Evolutionary conservation across 2,329 filamentous ascomycete species (phyloP).

Genomic region (Fusarium sp.): DNA sequence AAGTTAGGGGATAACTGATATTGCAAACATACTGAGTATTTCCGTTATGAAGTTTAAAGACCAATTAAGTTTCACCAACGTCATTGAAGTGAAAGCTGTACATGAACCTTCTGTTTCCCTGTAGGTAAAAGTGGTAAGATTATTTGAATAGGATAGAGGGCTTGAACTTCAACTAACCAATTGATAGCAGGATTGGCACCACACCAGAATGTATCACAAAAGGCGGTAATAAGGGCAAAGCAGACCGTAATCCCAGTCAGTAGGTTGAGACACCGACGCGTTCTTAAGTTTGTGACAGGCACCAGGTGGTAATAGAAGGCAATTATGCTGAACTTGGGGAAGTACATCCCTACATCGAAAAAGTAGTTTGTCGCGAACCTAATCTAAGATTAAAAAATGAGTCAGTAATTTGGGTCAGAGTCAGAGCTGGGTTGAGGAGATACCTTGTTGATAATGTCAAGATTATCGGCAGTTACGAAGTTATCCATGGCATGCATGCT

Average conservation of each 20-base stretch:
- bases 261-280: background rate
- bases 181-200: constrained; percentile 5
- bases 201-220: constrained; percentile 14
- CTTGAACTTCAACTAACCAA: background rate
- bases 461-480: constrained; percentile 1
- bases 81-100: constrained; percentile 3
- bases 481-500: constrained; percentile 13
- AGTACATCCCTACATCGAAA: constrained; percentile 17
- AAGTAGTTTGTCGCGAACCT: constrained; percentile 13
- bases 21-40: background rate
- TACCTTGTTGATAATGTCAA: background rate
- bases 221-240: background rate
- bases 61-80: constrained; percentile 1
- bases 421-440: rapidly evolving
- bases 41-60: background rate
- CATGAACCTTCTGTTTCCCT: background rate
- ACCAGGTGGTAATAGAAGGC: constrained; percentile 8
- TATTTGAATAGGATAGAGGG: background rate
- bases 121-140: too few relatives aligned
- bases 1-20: too few relatives aligned
- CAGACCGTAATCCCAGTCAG: background rate
- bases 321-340: constrained; percentile 17
- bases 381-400: background rate
- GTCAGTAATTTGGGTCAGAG: background rate
- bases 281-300: background rate